Conservation (phyloP, 2,329 filamentous ascomycete genomes). For the Colletotrichum tofieldiae region DNA sequence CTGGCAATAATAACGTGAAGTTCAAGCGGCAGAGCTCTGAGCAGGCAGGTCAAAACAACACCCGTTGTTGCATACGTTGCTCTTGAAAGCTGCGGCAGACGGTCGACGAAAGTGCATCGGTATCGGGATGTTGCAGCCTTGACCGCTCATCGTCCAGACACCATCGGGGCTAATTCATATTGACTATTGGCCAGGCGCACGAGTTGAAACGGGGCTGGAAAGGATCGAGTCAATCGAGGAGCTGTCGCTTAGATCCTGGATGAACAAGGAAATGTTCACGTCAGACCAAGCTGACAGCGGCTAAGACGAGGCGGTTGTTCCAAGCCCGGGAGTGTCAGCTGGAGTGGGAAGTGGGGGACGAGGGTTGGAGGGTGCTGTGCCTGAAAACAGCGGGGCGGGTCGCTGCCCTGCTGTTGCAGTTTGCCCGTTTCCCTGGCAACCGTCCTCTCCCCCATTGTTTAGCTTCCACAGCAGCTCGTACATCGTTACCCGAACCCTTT, state of each 20-base stretch:
- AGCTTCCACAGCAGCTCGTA: slow-evolving; percentile 24
- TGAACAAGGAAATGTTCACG: background rate
- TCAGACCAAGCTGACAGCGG: slow-evolving; percentile 36
- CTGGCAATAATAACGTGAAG: background rate
- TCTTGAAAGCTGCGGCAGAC: too few species aligned
- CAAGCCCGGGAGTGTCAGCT: background rate
- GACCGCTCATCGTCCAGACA: background rate
- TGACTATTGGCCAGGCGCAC: background rate
- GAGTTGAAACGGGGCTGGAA: slow-evolving; percentile 6
- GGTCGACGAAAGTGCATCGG: background rate
- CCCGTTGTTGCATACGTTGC: background rate
- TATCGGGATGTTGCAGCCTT: background rate
- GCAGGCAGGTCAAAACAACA: background rate
- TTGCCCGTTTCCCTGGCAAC: slow-evolving; percentile 40
- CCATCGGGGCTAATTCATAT: background rate
- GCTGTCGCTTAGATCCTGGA: slow-evolving; percentile 1
- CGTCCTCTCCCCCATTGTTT: slow-evolving; percentile 36
- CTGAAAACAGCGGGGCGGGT: slow-evolving; percentile 38
- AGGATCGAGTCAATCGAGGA: background rate
- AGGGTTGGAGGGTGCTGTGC: background rate
- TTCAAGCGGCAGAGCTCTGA: background rate
- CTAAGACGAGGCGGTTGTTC: slow-evolving; percentile 18
- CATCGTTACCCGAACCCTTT: slow-evolving; percentile 36
- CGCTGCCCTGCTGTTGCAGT: slow-evolving; percentile 34
- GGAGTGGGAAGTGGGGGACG: slow-evolving; percentile 32